Evolutionary conservation across 1,284 basidiomycete species (phyloP), one percentile per base, ranked within the genome.

Genomic region (Chalciporus sp.): DNA sequence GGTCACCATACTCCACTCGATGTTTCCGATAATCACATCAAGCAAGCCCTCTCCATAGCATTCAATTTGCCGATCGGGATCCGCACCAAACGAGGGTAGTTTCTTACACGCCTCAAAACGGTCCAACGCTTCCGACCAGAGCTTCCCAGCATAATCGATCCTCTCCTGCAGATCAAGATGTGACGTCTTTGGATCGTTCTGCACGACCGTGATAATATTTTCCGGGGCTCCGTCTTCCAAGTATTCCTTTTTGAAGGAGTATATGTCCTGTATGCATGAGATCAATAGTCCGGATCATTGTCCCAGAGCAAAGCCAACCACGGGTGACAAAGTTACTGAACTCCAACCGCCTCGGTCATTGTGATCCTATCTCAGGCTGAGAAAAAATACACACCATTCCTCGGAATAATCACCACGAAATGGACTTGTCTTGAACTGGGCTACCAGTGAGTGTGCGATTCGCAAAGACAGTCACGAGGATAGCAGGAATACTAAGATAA

Each of bases 231-330:
- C 63, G 14, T 69, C 58, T n/a, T 67, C 58, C n/a, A 56, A 53
- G 16, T 48, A 55, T 46, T 70, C 66, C 42, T 67, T 67, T 49
- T 68, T 68, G 55, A 61, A 68, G 19, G 66, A 69, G 33, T 61
- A 68, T 20, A 69, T 60, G n/a, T 70, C 68, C 66, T 68, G 19
- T 7, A 26, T 23, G 23, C 23, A 23, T 23, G 6, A 23, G 23
- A 6, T 23, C 23, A 42, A 27, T 33, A 9, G n/a, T n/a, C n/a
- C n/a, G n/a, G n/a, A n/a, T n/a, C n/a, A n/a, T n/a, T n/a, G n/a
- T n/a, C n/a, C n/a, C n/a, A n/a, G n/a, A n/a, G n/a, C n/a, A n/a
- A n/a, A n/a, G n/a, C n/a, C n/a, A n/a, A n/a, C n/a, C n/a, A n/a
- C n/a, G n/a, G n/a, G n/a, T n/a, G n/a, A n/a, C n/a, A n/a, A n/a